Base-by-base conservation (phyloP, 768 basidiomycete genomes). In the Leccinellum albellum region DNA sequence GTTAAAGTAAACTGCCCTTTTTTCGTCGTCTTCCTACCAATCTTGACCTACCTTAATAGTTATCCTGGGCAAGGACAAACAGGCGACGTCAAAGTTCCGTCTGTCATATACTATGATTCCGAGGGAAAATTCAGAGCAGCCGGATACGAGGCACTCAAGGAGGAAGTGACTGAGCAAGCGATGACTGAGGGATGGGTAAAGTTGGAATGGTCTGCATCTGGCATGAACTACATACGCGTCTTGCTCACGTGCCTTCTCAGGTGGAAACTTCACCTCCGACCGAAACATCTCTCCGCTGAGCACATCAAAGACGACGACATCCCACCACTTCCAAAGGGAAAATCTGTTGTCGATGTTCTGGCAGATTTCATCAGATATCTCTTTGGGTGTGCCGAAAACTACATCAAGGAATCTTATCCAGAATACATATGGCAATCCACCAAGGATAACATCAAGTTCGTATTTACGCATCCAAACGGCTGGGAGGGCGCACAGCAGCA, bases 391-490 rank as follows among this genome's bases (percentile, higher is more conserved):
- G 72, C 79, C 0, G 66, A 65, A 26, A 63, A 53, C 0, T 84
- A 79, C 53, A 82, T 85, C 31, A 60, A 65, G 15, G 78, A 81
- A 17, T 71, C 74, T 0, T 76, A 79, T 40, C 66, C 71, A 0
- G 40, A 45, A 1, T 81, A 82, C 3, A 62, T 81, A 1, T 83
- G 81, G 82, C 51, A 55, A 0, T 76, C 74, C 0, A 57, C 82
- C 17, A 69, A 77, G 55, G 56, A 71, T 14, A 62, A 56, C 2
- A 78, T 81, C 21, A 74, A 81, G 26, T 81, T 80, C 55, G 71
- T 86, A 2, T 73, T 86, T 5, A 76, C 78, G 0, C 83, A 85
- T 60, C 85, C 85, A 1, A 86, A 86, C 54, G 83, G 82, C 0
- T 86, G 85, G 85, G 84, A 80, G 55, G 79, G 81, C 1, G 64